Conservation (phyloP, 805 yeast genomes). For the Hemisphaericaspora nanyangensis region DNA sequence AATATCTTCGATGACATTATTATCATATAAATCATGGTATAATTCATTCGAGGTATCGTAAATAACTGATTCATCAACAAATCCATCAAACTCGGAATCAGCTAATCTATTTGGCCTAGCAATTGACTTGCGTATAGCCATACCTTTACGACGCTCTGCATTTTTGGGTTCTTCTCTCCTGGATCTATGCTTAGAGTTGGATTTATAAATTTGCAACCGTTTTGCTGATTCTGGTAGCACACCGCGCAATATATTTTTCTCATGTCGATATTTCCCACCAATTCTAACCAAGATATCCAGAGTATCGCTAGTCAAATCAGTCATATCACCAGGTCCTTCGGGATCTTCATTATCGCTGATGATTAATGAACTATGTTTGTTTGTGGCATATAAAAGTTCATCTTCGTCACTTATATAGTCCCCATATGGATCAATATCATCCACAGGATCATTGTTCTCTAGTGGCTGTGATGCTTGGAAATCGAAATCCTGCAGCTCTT, state of each 20-base stretch:
- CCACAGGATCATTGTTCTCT: conserved; percentile 8
- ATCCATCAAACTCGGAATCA: conserved; percentile 9
- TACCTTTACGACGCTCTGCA: conserved; percentile 28
- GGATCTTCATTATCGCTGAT: neutral
- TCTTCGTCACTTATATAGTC: neutral
- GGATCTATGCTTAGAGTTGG: neutral
- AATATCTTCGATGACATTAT: neutral
- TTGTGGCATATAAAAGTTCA: neutral
- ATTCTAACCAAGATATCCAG: conserved; percentile 16
- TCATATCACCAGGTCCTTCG: neutral
- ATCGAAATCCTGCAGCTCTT: neutral
- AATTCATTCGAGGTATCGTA: conserved; percentile 6
- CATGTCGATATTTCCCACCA: conserved; percentile 23
- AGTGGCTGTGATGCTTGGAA: neutral
- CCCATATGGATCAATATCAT: conserved; percentile 2
- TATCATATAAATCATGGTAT: conserved; percentile 6
- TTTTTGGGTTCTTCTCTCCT: conserved; percentile 2
- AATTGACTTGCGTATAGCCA: conserved; percentile 28
- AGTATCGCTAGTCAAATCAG: neutral
- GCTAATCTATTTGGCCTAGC: neutral
- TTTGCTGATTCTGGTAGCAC: conserved; percentile 40
- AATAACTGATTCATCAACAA: conserved; percentile 17
- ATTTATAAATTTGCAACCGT: conserved; percentile 22
- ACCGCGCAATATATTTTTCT: conserved; percentile 30
- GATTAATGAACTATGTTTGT: neutral